Evolutionary conservation across 2,329 filamentous ascomycete genomes (phyloP).

Genomic region (Colletotrichum sp.): DNA sequence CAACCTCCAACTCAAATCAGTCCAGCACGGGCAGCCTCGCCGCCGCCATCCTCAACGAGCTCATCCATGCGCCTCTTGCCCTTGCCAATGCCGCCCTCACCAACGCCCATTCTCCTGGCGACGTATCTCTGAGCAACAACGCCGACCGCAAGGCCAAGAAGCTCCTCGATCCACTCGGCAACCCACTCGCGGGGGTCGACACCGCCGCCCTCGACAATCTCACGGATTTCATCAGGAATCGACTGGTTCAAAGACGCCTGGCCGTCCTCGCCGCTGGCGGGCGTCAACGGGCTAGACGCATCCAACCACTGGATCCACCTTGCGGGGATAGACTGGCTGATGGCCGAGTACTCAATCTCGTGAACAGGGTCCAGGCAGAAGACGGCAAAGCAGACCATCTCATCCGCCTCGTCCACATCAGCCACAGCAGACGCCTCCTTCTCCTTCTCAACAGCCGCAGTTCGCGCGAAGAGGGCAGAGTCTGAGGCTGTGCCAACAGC

Average conservation of each 20-base stretch:
- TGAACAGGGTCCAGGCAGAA: slow-evolving; percentile 90
- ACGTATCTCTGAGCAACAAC: slow-evolving; percentile 95
- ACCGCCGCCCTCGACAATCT: slow-evolving; percentile 76
- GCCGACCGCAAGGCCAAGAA: slow-evolving; percentile 77
- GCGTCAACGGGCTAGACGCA: slow-evolving; percentile 65
- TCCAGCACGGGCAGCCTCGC: slow-evolving; percentile 21
- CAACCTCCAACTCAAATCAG: slow-evolving; percentile 5
- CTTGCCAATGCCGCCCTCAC: slow-evolving; percentile 72
- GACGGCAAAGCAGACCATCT: slow-evolving; percentile 75
- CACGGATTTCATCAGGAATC: slow-evolving; percentile 82
- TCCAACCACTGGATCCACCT: slow-evolving; percentile 95
- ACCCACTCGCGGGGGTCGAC: slow-evolving; percentile 98
- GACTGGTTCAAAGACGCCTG: slow-evolving; percentile 31
- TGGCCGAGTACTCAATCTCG: slow-evolving; percentile 81
- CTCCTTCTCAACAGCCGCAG: slow-evolving; percentile 57
- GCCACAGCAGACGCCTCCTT: slow-evolving; percentile 58
- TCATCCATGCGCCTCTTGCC: slow-evolving; percentile 66
- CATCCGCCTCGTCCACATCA: slow-evolving; percentile 59
- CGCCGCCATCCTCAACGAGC: slow-evolving; percentile 50
- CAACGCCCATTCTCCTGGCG: slow-evolving; percentile 92
- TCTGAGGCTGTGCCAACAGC: slow-evolving; percentile 74
- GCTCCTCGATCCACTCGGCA: slow-evolving; percentile 95
- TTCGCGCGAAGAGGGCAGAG: slow-evolving; percentile 70
- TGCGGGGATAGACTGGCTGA: slow-evolving; percentile 83
- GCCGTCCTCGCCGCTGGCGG: slow-evolving; percentile 55